Percentiles rank a stretch among this genome's conserved stretches.
Conservation (phyloP, 495 filamentous ascomycete species). For the Penicillium alfredii region DNA sequence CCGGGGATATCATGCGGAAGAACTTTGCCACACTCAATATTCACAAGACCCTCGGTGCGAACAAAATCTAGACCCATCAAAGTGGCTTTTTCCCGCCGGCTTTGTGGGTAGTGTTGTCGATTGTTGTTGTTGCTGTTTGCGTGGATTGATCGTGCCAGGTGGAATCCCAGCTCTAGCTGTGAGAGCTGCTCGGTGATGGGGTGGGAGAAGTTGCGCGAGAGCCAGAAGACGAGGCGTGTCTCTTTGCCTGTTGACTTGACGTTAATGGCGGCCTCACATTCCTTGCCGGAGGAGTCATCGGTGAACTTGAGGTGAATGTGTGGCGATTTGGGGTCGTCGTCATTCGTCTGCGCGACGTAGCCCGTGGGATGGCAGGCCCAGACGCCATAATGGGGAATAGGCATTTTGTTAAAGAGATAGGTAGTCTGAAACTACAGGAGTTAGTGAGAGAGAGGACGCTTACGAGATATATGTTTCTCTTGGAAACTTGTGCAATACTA, state of each 20-base stretch:
- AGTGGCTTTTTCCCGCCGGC: slow-evolving; percentile 9
- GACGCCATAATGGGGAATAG: slow-evolving; percentile 27
- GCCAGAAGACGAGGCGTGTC: slow-evolving; percentile 23
- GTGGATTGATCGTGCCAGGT: slow-evolving; percentile 8
- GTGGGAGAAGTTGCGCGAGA: slow-evolving; percentile 19
- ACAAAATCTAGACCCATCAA: slow-evolving; percentile 23
- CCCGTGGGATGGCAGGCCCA: slow-evolving; percentile 21
- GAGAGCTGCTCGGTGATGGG: slow-evolving; percentile 17
- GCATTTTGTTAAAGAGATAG: no score
- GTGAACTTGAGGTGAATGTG: slow-evolving; percentile 27
- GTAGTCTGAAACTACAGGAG: no score
- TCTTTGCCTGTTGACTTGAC: slow-evolving; percentile 23
- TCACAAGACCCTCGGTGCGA: slow-evolving; percentile 18
- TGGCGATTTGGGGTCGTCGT: slow-evolving; percentile 23
- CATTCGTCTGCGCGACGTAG: slow-evolving; percentile 17
- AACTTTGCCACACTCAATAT: slow-evolving; percentile 15
- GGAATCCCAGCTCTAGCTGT: slow-evolving; percentile 20
- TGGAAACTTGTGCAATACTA: no score
- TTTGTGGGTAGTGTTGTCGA: slow-evolving; percentile 2
- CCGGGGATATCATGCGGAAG: slow-evolving; percentile 19
- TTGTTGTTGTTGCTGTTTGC: slow-evolving; percentile 1
- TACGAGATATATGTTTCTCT: no score
- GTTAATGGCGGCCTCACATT: slow-evolving; percentile 23
- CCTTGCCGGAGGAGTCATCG: slow-evolving; percentile 13
- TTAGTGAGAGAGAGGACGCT: no score